Evolutionary conservation across 2,329 filamentous ascomycete genomes (phyloP).

Genomic region (Onygenales sp.): DNA sequence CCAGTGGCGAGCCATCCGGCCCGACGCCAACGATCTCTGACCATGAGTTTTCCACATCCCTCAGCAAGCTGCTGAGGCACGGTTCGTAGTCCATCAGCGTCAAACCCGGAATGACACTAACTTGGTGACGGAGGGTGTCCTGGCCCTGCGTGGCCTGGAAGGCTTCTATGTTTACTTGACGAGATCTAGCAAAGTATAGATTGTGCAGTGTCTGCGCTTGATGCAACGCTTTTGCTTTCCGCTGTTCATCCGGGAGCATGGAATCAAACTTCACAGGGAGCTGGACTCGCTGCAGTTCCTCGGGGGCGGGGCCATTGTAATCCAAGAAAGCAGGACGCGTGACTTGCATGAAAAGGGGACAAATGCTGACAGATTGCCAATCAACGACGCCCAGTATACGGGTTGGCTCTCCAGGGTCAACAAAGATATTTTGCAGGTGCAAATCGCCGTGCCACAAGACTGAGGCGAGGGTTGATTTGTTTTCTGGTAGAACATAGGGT

Average conservation of each 20-base stretch:
- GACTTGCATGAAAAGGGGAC: conserved; percentile 16
- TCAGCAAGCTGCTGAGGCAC: conserved; percentile 11
- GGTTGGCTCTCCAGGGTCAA: conserved; percentile 12
- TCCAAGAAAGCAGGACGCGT: conserved; percentile 14
- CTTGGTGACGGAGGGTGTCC: conserved; percentile 14
- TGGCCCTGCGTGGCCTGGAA: conserved; percentile 15
- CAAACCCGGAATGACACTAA: conserved; percentile 15
- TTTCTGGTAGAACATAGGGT: conserved; percentile 21
- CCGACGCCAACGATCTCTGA: conserved; percentile 9
- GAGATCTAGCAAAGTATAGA: conserved; percentile 14
- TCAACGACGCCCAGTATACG: neutral
- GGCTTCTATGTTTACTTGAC: conserved; percentile 10
- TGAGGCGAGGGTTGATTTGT: conserved; percentile 14
- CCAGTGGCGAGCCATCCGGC: conserved; percentile 5
- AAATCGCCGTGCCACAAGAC: conserved; percentile 32
- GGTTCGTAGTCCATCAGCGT: conserved; percentile 16
- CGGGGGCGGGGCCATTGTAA: conserved; percentile 15
- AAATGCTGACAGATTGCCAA: conserved; percentile 12
- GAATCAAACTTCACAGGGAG: conserved; percentile 14
- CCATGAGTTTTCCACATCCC: conserved; percentile 16
- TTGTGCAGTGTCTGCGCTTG: conserved; percentile 16
- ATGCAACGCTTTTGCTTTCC: conserved; percentile 15
- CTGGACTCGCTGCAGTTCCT: conserved; percentile 9
- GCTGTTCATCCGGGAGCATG: conserved; percentile 13
- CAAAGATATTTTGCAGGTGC: conserved; percentile 31